Evolutionary conservation across 2,329 filamentous ascomycete genomes (phyloP), one percentile per base, ranked within the genome.

Genomic region (Didymella keratinophila): DNA sequence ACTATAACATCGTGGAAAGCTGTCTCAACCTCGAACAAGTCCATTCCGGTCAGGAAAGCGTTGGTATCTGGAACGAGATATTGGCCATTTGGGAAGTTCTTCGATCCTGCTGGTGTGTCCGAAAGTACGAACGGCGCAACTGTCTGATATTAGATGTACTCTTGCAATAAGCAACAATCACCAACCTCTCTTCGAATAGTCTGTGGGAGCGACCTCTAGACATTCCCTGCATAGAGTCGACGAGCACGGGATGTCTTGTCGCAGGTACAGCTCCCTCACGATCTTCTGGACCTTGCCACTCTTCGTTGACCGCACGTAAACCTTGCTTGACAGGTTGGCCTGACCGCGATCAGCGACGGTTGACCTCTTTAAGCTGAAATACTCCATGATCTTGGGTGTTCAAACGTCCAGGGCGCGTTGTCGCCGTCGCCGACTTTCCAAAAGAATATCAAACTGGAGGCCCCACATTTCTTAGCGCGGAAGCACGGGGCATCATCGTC

Each of bases 281-380:
- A 99, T 96, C 84, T 99, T 99, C 78, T 98, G 95, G 60, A 98
- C 94, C 81, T 97, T 97, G 78, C 95, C 95, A 78, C 88, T 95
- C 79, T 92, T 93, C 46, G 94, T 96, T 25, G 95, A 97, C 60
- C 95, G 87, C 64, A 99, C 91, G 75, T 96, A 99, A 70, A 96
- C 88, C 81, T 98, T 99, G 85, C 90, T 97, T 30, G 93, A 94
- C 65, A 98, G 89, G 73, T 90, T 96, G 45, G 89, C 83, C 28
- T 88, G 84, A 55, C 81, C 78, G 5, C 82, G 80, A 61, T 86
- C 84, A 16, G 81, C 78, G 48, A 80, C 78, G 70, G 74, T 81
- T 53, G 80, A 85, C 70, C 86, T 81, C 73, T 88, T 87, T 56
- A 89, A 77, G 67, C 86, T 89, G 69, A 76, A 76, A 54, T 74